Conservation (phyloP, 768 basidiomycete genomes). For the Mycena albidolilacea region DNA sequence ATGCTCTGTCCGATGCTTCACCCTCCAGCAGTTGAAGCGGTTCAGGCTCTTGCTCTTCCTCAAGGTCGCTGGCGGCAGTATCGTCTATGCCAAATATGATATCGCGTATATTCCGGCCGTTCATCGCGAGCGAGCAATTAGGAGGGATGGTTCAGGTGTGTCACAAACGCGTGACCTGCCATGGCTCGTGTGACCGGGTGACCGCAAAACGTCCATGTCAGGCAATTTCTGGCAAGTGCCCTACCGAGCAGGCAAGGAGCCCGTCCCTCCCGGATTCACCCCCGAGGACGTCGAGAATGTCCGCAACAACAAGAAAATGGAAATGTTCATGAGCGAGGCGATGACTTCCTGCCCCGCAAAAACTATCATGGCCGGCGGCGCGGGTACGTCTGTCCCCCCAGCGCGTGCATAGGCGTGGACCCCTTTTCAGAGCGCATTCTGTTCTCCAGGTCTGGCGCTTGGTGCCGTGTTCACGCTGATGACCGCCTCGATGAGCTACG, state of each 20-base stretch:
- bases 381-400: slow-evolving; percentile 69
- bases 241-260: slow-evolving; percentile 89
- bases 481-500: slow-evolving; percentile 95
- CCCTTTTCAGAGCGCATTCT: slow-evolving; percentile 12
- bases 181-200: background rate
- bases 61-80: slow-evolving; percentile 11
- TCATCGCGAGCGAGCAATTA: slow-evolving; percentile 11
- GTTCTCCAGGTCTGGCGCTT: slow-evolving; percentile 81
- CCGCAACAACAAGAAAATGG: slow-evolving; percentile 83
- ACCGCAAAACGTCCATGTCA: slow-evolving; percentile 1
- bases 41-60: slow-evolving; percentile 14
- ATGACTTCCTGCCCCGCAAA: slow-evolving; percentile 93
- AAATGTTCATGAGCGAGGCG: slow-evolving; percentile 75
- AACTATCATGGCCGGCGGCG: slow-evolving; percentile 83
- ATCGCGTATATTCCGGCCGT: slow-evolving; percentile 21
- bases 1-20: background rate
- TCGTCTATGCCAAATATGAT: slow-evolving; percentile 26
- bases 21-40: slow-evolving; percentile 1
- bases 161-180: slow-evolving; percentile 10
- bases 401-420: slow-evolving; percentile 16
- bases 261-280: slow-evolving; percentile 85
- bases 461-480: slow-evolving; percentile 98
- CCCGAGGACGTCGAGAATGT: slow-evolving; percentile 83
- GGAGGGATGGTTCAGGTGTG: background rate
- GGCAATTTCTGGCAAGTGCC: slow-evolving; percentile 65